Conservation (phyloP, 306 rosid genomes). For the barrel medic (Medicago truncatula) region MtrunA17r5.0-ANR NC_053043.1:8448001-8448500, state of each 20-base stretch:
- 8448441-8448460: neutral
- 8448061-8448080: constrained; percentile 43
- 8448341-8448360: constrained; percentile 42
- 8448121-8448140: constrained; percentile 8
- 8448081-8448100: constrained; percentile 28
- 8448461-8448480: neutral
- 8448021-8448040: constrained; percentile 43
- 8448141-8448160: constrained; percentile 29
- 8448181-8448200: constrained; percentile 39
- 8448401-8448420: constrained; percentile 46
- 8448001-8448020: constrained; percentile 38
- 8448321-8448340: constrained; percentile 34
- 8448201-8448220: constrained; percentile 40
- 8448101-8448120: constrained; percentile 4
- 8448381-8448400: constrained; percentile 32
- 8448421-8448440: constrained; percentile 29
- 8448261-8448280: constrained; percentile 38
- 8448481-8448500: neutral
- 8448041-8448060: constrained; percentile 43
- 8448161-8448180: constrained; percentile 45
- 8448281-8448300: neutral
- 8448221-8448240: constrained; percentile 35
- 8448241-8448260: constrained; percentile 39
- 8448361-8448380: constrained; percentile 46
- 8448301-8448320: constrained; percentile 40